A percentile compares a stretch with the other conserved stretches of the same genome.
phyloP scores from a whole-genome alignment of 768 basidiomycete species.

The Leccinum broughii region DNA sequence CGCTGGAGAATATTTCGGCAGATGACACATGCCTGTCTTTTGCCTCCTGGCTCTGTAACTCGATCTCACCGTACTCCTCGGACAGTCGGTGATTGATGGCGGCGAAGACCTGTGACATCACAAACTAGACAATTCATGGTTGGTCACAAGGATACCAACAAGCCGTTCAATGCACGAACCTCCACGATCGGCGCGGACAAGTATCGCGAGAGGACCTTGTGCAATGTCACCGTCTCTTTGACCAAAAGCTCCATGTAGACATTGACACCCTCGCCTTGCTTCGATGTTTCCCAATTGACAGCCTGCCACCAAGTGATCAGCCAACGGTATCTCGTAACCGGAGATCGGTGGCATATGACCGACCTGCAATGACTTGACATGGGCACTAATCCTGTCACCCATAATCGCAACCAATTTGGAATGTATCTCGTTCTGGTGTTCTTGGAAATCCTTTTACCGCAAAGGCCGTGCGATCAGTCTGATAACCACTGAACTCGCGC shows the following conservation, averaged over 20 bases:
- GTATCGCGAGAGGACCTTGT: constrained; percentile 95
- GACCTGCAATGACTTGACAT: constrained; percentile 82
- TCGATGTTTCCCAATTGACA: constrained; percentile 75
- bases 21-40: constrained; percentile 66
- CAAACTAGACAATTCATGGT: constrained; percentile 52
- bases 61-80: constrained; percentile 82
- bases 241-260: constrained; percentile 92
- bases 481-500: constrained; percentile 1
- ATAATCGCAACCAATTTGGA: constrained; percentile 97
- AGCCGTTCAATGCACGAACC: constrained; percentile 42
- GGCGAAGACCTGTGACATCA: constrained; percentile 94
- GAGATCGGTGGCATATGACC: constrained; percentile 20
- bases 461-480: constrained; percentile 5
- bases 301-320: constrained; percentile 42
- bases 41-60: constrained; percentile 78
- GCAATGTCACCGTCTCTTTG: constrained; percentile 92
- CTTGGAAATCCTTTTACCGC: constrained; percentile 82
- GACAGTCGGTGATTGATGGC: constrained; percentile 89
- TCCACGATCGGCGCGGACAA: constrained; percentile 77
- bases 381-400: constrained; percentile 88
- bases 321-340: constrained; percentile 1
- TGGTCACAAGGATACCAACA: constrained; percentile 15
- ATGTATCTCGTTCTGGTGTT: constrained; percentile 99
- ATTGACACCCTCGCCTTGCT: constrained; percentile 63
- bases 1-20: constrained; percentile 4